Conservation (phyloP, 2,329 filamentous ascomycete genomes). For the Hirsutella minnesotensis region DNA sequence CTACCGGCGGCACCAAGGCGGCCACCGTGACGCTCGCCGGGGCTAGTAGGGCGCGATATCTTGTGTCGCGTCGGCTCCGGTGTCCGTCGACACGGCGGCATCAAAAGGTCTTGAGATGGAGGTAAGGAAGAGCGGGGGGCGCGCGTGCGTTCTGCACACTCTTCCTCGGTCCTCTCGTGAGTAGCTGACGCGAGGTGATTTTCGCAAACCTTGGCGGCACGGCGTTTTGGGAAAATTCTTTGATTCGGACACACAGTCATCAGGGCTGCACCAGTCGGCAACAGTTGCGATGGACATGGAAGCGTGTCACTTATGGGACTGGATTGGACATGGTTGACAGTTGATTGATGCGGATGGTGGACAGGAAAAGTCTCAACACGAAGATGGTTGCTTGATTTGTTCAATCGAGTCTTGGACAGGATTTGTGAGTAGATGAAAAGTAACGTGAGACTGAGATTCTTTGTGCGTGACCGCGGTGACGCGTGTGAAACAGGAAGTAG, state of each 20-base stretch:
- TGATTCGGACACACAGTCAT: background rate
- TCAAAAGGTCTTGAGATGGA: background rate
- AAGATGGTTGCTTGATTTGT: no score
- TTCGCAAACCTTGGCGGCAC: constrained; percentile 1
- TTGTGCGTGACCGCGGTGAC: no score
- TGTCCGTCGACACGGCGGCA: background rate
- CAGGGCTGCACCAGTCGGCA: background rate
- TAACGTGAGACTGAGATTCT: no score
- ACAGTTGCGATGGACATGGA: background rate
- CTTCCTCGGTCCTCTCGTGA: background rate
- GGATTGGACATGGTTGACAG: no score
- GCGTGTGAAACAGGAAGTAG: no score
- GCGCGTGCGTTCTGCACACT: no score
- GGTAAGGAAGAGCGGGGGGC: no score
- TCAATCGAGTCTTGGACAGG: no score
- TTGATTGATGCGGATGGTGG: no score
- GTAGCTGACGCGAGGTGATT: background rate
- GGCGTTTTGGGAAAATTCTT: constrained; percentile 1
- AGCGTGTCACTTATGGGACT: no score
- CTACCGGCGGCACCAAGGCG: background rate
- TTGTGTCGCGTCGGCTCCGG: background rate
- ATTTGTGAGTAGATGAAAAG: no score
- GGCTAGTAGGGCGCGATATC: background rate
- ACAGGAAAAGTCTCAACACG: no score
- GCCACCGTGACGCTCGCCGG: background rate